phyloP scores from a whole-genome alignment of 352 stramenopile genomes.

The Phytophthora palmivora region DNA sequence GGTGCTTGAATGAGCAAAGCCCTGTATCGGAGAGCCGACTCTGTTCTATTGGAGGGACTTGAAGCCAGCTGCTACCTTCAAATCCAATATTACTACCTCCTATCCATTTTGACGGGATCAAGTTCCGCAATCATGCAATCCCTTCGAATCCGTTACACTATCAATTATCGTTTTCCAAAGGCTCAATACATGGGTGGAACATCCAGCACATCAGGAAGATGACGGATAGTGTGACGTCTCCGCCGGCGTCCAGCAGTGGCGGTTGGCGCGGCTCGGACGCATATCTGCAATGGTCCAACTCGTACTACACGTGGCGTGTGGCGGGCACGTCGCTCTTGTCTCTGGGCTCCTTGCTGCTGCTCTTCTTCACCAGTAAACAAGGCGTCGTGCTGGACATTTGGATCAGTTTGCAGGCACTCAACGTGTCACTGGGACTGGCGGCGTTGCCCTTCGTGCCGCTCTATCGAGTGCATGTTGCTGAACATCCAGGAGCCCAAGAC shows the following conservation, averaged over 20 bases:
- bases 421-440: conserved; percentile 62
- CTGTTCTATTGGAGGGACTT: conserved; percentile 12
- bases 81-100: not conserved
- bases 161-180: conserved; percentile 1
- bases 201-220: conserved; percentile 13
- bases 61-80: not conserved
- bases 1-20: too few relatives aligned
- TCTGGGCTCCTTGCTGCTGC: conserved; percentile 47
- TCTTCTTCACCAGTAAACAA: conserved; percentile 43
- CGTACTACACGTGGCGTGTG: conserved; percentile 73
- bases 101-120: not conserved
- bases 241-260: conserved; percentile 4
- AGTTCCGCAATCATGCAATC: too few relatives aligned
- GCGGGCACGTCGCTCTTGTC: conserved; percentile 56
- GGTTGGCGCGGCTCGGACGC: conserved; percentile 50
- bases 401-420: conserved; percentile 58
- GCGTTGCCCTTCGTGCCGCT: conserved; percentile 55
- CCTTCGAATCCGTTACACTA: too few relatives aligned
- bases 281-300: conserved; percentile 68
- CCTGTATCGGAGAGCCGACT: conserved; percentile 13
- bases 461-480: conserved; percentile 35
- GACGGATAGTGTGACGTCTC: conserved; percentile 6
- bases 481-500: not conserved
- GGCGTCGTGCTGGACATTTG: conserved; percentile 54
- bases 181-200: not conserved